These are phyloP conservation scores for Medicago ruthenica DNA, from an alignment of 306 rosid genomes.

Conservation along the genomic window DNA sequence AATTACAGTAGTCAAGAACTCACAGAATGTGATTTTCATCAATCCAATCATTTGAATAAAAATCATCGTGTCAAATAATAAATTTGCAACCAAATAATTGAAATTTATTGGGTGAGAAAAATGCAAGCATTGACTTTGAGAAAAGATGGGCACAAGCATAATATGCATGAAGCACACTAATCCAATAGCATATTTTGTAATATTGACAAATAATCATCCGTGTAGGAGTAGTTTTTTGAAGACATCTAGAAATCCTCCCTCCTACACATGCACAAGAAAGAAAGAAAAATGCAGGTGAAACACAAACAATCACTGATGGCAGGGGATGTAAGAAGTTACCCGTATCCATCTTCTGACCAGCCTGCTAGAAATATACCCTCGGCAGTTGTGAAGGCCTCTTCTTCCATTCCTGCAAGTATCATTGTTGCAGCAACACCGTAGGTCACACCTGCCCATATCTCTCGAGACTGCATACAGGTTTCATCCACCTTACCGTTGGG, in stretches of 20 bases:
- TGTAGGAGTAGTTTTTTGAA: neutral
- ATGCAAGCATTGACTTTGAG: neutral
- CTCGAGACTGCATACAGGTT: constrained; percentile 99
- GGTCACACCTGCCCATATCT: constrained; percentile 98
- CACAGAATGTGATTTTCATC: constrained; percentile 13
- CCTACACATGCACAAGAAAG: neutral
- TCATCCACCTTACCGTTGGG: constrained; percentile 93
- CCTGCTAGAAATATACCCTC: constrained; percentile 90
- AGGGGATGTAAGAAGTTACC: constrained; percentile 60
- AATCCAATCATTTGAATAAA: constrained; percentile 12
- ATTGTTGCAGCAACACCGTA: constrained; percentile 92
- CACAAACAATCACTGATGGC: constrained; percentile 16
- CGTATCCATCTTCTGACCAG: constrained; percentile 98
- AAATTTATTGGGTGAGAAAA: neutral
- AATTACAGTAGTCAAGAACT: constrained; percentile 21
- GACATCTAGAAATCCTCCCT: constrained; percentile 18
- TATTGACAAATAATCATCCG: constrained; percentile 1
- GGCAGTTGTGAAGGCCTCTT: constrained; percentile 87
- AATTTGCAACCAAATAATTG: neutral
- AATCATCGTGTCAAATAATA: neutral
- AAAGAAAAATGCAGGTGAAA: constrained; percentile 4
- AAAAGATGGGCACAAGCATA: constrained; percentile 9
- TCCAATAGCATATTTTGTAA: constrained; percentile 5
- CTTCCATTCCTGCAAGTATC: constrained; percentile 95
- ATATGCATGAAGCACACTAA: constrained; percentile 1